Evolutionary conservation across 352 stramenopile genomes (phyloP), one percentile per base, ranked within the genome.

Genomic region (Globisporangium abappressorium): DNA sequence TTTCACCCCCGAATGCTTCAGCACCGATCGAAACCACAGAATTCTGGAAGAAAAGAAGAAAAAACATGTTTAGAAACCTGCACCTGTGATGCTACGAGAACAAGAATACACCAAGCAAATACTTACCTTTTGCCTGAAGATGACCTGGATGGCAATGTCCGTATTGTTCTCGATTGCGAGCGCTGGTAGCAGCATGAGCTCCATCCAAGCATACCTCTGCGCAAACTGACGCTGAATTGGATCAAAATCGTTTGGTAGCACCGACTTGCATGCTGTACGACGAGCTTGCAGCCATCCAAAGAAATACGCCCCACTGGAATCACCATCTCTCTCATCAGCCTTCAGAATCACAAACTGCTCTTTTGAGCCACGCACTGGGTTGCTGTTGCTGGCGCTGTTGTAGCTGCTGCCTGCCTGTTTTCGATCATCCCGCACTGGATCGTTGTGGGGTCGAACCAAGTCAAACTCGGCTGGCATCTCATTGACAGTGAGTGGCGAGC

Each of bases 171-270:
- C 66, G 22, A 84, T 62, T 24, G 55, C 69, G 9, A 89, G 63
- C 34, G 76, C 79, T 49, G 81, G 79, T 66, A 74, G 84, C 14
- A 89, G 66, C 22, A 71, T 77, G 41, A 82, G 47, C 53, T 86
- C 81, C 66, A 87, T 74, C 81, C 81, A 89, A 30, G 77, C 72
- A 62, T 85, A 89, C 2, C 79, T 68, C 61, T 76, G 71, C 2
- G 75, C 75, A 38, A 83, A 54, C 11, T 77, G 77, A 1, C 76
- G 71, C 54, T 75, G 79, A 49, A 76, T 54, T 8, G 68, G 69
- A 33, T 89, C 77, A 65, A 83, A 77, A 55, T 87, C 79, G 7
- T 73, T 87, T 54, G 81, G 75, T 28, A 86, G 66, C 41, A 87
- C 67, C 41, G 70, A 69, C 56, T 67, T 78, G 55, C 77, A 82